Percentiles rank a stretch among this genome's conserved stretches.
phyloP scores from a whole-genome alignment of 768 basidiomycete genomes.

The Lentinula boryana region DNA sequence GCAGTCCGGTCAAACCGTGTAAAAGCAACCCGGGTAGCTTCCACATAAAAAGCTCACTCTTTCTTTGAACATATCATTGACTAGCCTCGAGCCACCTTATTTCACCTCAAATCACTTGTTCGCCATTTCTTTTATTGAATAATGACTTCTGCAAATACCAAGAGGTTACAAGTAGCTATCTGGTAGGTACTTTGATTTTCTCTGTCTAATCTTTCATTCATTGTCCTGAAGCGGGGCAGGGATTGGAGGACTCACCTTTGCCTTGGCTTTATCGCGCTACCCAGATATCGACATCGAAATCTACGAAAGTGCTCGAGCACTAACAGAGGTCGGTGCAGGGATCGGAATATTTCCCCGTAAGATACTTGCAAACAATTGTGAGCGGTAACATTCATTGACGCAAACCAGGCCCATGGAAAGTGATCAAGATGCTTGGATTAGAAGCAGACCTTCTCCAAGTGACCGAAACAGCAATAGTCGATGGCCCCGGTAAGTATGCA shows the following conservation, averaged over 20 bases:
- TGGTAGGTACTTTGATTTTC: constrained; percentile 32
- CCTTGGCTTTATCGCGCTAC: constrained; percentile 37
- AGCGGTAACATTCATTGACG: background rate
- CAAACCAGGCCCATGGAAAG: constrained; percentile 40
- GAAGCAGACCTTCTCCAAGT: constrained; percentile 37
- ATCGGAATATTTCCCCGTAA: constrained; percentile 47
- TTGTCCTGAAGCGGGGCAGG: constrained; percentile 39
- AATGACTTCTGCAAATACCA: constrained; percentile 20
- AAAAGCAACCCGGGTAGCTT: background rate
- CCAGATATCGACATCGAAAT: constrained; percentile 51
- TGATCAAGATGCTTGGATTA: constrained; percentile 38
- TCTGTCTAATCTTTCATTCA: constrained; percentile 12
- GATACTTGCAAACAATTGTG: constrained; percentile 15
- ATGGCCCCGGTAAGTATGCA: constrained; percentile 32
- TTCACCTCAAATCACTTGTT: background rate
- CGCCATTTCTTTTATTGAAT: background rate
- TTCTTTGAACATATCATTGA: background rate
- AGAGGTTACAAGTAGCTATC: constrained; percentile 45
- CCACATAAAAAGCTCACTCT: background rate
- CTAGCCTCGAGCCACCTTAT: background rate
- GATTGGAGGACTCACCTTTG: constrained; percentile 32
- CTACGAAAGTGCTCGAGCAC: constrained; percentile 44
- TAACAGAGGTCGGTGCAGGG: constrained; percentile 58
- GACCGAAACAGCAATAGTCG: constrained; percentile 29
- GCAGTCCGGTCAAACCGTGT: constrained; percentile 11